Conservation (phyloP, 225 moss, liverwort and hornwort species). For the Neckera pumila region DNA sequence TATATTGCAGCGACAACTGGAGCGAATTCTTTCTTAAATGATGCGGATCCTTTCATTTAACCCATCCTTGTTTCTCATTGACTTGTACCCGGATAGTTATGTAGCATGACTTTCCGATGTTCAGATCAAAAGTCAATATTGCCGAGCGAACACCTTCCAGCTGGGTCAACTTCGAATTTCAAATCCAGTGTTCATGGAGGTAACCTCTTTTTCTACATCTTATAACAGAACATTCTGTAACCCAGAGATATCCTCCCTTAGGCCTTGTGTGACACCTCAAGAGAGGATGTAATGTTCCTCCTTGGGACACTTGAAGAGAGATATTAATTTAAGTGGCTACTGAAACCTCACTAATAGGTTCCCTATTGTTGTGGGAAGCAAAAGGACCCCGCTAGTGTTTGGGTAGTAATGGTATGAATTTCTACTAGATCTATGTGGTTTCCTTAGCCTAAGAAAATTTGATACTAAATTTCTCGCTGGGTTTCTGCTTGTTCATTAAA, state of each 20-base stretch:
- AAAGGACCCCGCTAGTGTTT: neutral
- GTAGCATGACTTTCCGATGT: neutral
- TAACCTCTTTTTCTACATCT: neutral
- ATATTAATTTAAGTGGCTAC: neutral
- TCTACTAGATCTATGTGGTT: neutral
- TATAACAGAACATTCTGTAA: neutral
- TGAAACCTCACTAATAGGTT: neutral
- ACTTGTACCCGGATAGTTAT: neutral
- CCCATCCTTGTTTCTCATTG: neutral
- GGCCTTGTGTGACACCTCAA: no score
- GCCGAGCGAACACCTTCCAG: slow-evolving; percentile 64
- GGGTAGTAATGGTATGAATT: neutral
- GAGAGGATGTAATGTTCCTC: neutral
- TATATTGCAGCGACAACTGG: neutral
- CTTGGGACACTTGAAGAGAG: neutral
- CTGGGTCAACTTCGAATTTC: slow-evolving; percentile 71
- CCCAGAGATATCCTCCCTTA: neutral
- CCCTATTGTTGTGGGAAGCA: neutral
- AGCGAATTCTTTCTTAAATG: neutral
- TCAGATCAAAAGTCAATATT: slow-evolving; percentile 69
- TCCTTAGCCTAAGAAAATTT: neutral
- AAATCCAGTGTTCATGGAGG: slow-evolving; percentile 92
- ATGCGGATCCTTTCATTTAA: neutral
- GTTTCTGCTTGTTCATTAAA: neutral
- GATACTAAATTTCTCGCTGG: neutral